Conservation (phyloP, 441 rosid genomes). For the Aleurites moluccanus region DNA sequence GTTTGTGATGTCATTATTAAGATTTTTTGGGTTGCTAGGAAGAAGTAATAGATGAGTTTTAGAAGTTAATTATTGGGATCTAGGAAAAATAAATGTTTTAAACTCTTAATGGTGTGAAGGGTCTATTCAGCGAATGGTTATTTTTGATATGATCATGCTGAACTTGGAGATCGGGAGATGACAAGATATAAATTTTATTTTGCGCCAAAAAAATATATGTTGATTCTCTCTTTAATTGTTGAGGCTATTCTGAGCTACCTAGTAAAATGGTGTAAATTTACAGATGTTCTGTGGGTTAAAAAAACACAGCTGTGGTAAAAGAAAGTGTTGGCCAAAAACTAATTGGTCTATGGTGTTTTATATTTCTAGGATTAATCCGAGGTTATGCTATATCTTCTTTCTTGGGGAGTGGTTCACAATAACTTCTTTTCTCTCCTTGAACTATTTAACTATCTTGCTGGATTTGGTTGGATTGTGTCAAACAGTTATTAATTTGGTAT, state of each 20-base stretch:
- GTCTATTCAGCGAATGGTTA: background rate
- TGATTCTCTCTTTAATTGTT: background rate
- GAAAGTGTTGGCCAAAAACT: background rate
- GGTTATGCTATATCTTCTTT: background rate
- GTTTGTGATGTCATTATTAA: background rate
- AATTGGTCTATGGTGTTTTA: background rate
- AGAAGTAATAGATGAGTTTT: background rate
- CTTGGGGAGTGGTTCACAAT: background rate
- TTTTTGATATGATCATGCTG: background rate
- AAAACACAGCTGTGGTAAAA: background rate
- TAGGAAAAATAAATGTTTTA: background rate
- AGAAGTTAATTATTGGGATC: background rate
- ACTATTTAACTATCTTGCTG: conserved; percentile 9
- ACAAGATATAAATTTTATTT: background rate
- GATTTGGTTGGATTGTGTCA: conserved; percentile 3
- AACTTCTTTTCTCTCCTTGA: background rate
- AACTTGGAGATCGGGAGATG: background rate
- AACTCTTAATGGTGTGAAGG: background rate
- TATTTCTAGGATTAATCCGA: background rate
- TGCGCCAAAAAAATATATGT: background rate
- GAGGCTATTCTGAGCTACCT: background rate
- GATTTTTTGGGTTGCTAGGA: background rate
- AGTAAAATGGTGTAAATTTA: background rate
- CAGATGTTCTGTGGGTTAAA: background rate
- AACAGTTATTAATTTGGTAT: background rate